Evolutionary conservation across 2,329 filamentous ascomycete species (phyloP), one percentile per base, ranked within the genome.

Genomic region (Nemania serpens): DNA sequence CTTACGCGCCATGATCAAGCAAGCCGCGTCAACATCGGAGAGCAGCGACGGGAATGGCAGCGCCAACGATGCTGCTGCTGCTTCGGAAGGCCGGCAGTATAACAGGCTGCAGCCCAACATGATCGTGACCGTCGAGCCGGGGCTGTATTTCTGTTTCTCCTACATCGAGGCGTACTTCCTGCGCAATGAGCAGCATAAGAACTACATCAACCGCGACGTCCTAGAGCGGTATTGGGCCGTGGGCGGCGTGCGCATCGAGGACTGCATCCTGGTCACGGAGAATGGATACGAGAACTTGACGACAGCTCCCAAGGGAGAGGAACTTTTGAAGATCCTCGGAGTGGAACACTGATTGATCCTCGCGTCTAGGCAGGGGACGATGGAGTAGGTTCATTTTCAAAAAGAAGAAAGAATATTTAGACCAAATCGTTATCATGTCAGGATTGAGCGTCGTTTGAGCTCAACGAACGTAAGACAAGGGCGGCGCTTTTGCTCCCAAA

Each of bases 171-270:
- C 85, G 18, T 88, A 87, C 72, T 84, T 91, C 71, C 80, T 89
- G 68, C 79, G 82, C 53, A 81, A 84, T 60, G 77, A 81, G 2
- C 77, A 79, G 58, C 86, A 89, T 71, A 79, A 81, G 41, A 80
- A 81, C 60, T 90, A 84, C 68, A 88, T 95, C 70, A 83, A 93
- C 75, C 78, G 79, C 66, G 79, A 81, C 5, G 82, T 88, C 5
- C 76, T 95, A 50, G 85, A 88, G 62, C 79, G 78, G 64, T 94
- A 90, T 74, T 94, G 91, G 79, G 79, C 77, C 25, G 88, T 98
- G 1, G 95, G 94, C 15, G 95, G 95, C 36, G 92, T 97, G 25
- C 85, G 95, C 48, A 96, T 98, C 63, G 95, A 99, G 78, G 93
- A 98, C 72, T 91, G 94, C 74, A 84, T 98, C 41, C 80, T 95